Conservation (phyloP, 2,329 filamentous ascomycete genomes). For the Clonostachys sp. region DNA sequence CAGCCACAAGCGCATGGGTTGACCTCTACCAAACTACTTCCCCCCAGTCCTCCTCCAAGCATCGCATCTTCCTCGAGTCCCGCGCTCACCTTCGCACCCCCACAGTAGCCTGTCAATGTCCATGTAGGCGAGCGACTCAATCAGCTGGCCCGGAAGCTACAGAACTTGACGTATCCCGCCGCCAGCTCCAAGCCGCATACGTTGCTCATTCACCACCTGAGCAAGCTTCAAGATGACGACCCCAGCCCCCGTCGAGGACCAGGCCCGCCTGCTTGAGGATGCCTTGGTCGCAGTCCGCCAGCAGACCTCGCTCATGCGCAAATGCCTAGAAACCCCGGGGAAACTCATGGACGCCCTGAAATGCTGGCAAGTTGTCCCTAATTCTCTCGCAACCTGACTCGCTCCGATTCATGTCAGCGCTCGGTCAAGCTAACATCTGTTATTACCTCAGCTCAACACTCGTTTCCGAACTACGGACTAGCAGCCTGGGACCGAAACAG, state of each 20-base stretch:
- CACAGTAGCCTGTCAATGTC: neutral
- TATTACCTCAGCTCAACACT: constrained; percentile 72
- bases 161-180: neutral
- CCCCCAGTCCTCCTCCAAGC: constrained; percentile 2
- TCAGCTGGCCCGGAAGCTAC: neutral
- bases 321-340: constrained; percentile 92
- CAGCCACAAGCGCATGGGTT: too few species aligned
- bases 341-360: constrained; percentile 99
- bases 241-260: constrained; percentile 68
- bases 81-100: too few species aligned
- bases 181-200: too few species aligned
- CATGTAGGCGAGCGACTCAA: neutral
- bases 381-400: neutral
- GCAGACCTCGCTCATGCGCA: constrained; percentile 95
- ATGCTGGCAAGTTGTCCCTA: constrained; percentile 74
- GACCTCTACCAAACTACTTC: too few species aligned
- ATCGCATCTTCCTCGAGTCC: neutral
- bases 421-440: constrained; percentile 2
- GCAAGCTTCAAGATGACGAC: constrained; percentile 30
- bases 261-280: constrained; percentile 93
- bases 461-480: constrained; percentile 96
- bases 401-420: neutral
- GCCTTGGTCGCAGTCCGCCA: constrained; percentile 93
- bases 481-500: constrained; percentile 96
- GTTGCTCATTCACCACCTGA: too few species aligned